phyloP scores from a whole-genome alignment of 768 basidiomycete genomes.

The Agaricus sinodeliciosus region DNA sequence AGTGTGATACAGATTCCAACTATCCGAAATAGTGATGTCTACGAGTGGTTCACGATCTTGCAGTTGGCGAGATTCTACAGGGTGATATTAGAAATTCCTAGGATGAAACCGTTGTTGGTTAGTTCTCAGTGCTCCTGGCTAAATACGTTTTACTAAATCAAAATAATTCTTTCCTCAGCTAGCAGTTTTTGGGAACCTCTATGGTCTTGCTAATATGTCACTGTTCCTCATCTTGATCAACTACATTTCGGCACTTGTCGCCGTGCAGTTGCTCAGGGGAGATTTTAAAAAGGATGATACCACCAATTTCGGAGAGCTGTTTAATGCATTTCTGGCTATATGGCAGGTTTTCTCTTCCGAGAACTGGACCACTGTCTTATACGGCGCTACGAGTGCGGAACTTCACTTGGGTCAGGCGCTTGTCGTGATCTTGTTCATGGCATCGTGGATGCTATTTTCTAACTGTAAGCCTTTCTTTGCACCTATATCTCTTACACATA shows the following conservation, averaged over 20 bases:
- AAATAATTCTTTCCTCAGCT: slow-evolving; percentile 38
- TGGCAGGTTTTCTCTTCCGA: slow-evolving; percentile 92
- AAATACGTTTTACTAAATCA: neutral
- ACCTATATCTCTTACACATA: neutral
- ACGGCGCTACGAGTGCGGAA: slow-evolving; percentile 57
- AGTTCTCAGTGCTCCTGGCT: neutral
- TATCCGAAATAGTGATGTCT: slow-evolving; percentile 56
- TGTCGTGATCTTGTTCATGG: slow-evolving; percentile 65
- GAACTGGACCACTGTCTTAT: slow-evolving; percentile 84
- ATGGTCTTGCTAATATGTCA: slow-evolving; percentile 87
- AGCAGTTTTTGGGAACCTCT: slow-evolving; percentile 88
- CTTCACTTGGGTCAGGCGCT: slow-evolving; percentile 58
- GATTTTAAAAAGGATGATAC: slow-evolving; percentile 49
- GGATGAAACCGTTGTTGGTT: slow-evolving; percentile 86
- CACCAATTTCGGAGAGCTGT: slow-evolving; percentile 79
- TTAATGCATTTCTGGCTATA: slow-evolving; percentile 78
- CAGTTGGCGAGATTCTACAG: slow-evolving; percentile 86
- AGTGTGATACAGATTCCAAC: slow-evolving; percentile 81
- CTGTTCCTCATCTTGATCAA: slow-evolving; percentile 87
- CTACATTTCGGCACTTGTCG: slow-evolving; percentile 76
- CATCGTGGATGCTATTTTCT: slow-evolving; percentile 84
- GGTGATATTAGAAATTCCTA: slow-evolving; percentile 82
- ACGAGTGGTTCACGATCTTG: slow-evolving; percentile 88
- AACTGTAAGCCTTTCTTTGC: slow-evolving; percentile 58
- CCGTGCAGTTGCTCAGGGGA: slow-evolving; percentile 80